Base-by-base conservation (phyloP, 2,329 filamentous ascomycete genomes). In the Alternaria novae-zelandiae region DNA sequence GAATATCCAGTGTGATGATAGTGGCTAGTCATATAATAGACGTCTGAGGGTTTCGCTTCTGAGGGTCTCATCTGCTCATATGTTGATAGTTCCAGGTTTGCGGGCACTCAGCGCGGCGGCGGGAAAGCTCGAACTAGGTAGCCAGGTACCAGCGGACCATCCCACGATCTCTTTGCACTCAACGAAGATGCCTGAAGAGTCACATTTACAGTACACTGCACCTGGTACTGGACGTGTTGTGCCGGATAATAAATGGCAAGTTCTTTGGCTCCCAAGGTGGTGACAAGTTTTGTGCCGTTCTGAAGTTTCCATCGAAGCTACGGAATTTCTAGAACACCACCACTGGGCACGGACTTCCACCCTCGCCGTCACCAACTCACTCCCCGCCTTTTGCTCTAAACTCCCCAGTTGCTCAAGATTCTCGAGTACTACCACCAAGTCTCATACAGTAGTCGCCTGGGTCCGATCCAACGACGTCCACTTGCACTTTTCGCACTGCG, bases 301-400 rank as follows among this genome's bases (percentile, higher is more conserved):
- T 63, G 49, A 63, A 28, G 55, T 50, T 45, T 63, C 56, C 60
- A 44, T 49, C 43, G 58, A 59, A 17, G 43, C 44, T 63, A 63
- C 60, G 60, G 56, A 55, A 59, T 63, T 63, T 63, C 60, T 59
- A 57, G 60, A 63, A 63, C 56, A 54, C 53, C 53, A 54, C 28
- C 28, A 53, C 36, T 23, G 57, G 60, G 61, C 61, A 57, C 61
- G 46, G 57, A 58, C 61, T 63, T 44, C 57, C 26, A 53, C 53
- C 61, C 25, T 53, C 30, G 55, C 49, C 47, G 44, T 61, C 43
- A 61, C 58, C 58, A 61, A 25, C 41, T 63, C 17, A 28, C 21
- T 32, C 20, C 45, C 41, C 50, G 50, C 49, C 43, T 50, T 43
- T 54, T 57, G 60, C 32, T 32, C 44, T n/a, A 50, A 54, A 32